Conservation (phyloP, 164 flowering plant genomes). For the Sextonia rubra region DNA sequence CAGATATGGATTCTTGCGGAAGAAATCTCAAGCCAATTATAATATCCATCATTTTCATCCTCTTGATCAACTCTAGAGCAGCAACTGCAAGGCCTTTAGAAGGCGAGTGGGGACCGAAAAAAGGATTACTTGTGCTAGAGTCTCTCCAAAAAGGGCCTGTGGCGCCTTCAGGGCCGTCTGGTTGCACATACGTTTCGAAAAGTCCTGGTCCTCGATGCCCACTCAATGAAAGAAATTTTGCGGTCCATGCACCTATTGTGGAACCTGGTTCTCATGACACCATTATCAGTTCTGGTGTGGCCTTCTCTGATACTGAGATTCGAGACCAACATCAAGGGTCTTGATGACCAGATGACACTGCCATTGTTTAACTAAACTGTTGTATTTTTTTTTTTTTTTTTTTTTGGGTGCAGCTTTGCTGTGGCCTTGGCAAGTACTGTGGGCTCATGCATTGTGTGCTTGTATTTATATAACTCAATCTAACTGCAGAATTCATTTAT, state of each 20-base stretch:
- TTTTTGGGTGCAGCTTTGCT: too few relatives aligned
- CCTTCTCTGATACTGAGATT: not conserved
- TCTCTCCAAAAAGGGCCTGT: conserved; percentile 1
- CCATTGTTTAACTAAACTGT: too few relatives aligned
- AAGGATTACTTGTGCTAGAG: not conserved
- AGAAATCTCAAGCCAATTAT: not conserved
- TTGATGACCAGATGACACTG: not conserved
- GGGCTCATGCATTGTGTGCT: too few relatives aligned
- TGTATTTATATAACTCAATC: too few relatives aligned
- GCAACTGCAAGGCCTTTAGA: not conserved
- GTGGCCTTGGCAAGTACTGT: too few relatives aligned
- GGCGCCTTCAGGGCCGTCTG: not conserved
- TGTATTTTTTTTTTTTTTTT: too few relatives aligned
- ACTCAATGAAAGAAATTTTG: conserved; percentile 1
- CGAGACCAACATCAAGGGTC: not conserved
- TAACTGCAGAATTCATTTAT: too few relatives aligned
- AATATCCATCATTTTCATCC: not conserved
- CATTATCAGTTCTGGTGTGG: not conserved
- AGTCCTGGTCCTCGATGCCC: not conserved
- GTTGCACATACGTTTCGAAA: not conserved
- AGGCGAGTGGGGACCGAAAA: not conserved
- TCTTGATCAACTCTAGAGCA: not conserved
- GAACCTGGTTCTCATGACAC: not conserved
- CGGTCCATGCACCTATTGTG: not conserved
- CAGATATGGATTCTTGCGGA: not conserved